Evolutionary conservation across 257 asterid genomes (phyloP), one percentile per base, ranked within the genome.

Genomic region (Perilla frutescens): DNA sequence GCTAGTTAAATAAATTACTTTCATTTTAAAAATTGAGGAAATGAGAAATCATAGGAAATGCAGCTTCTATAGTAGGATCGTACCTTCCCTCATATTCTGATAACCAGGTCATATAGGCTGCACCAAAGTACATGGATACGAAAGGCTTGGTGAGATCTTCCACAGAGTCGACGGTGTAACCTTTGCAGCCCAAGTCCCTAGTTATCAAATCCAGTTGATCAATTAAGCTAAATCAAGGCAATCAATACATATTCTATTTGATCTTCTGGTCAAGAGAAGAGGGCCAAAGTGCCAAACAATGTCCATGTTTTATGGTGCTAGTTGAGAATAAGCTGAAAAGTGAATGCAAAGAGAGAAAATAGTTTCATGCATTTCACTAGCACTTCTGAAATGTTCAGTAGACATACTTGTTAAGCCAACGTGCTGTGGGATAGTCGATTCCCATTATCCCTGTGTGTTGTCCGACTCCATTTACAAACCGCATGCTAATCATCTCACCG

Each of bases 81-180:
- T 79, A 94, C 99, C 92, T 88, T 83, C 97, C 96, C 67, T 94
- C 93, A n/a, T 94, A 94, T 57, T 92, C 82, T 60, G 96, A 89
- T 71, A 94, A 74, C 97, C 97, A 94, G 60, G 81, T 80, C 84
- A 94, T 76, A 75, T 94, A 94, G 73, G 98, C 98, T 20, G 98
- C 92, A 70, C 99, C 99, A 44, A 94, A 91, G 90, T 94, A 94
- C 90, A 94, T 80, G 71, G 99, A 94, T 59, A 85, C 85, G 50
- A 94, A 91, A 51, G 99, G 98, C 84, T 86, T 83, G 66, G 89
- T 83, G 36, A 94, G 99, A 81, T 94, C 99, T 66, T 90, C 99
- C 20, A 87, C 93, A 8, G 96, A 84, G 76, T 88, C 86, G 48
- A 86, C 92, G 40, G 1, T 66, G 87, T 90, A 94, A 37, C 84